These are phyloP conservation scores for Aspergillus quadricinctus DNA, from an alignment of 2,329 filamentous ascomycete species.

Conservation along the genomic window DNA sequence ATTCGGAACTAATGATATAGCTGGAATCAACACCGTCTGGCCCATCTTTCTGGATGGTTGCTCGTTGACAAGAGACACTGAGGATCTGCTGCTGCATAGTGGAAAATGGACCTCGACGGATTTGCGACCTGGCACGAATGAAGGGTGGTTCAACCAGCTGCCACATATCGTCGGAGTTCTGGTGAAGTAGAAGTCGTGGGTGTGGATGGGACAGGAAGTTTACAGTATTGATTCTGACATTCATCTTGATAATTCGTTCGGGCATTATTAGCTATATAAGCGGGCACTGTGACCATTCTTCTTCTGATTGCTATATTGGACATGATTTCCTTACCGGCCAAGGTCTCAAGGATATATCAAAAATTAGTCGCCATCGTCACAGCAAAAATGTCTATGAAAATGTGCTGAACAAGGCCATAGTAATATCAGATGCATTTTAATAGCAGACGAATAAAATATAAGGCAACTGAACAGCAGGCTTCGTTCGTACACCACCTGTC, in stretches of 20 bases:
- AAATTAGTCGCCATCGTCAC: not conserved
- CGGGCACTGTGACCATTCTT: not conserved
- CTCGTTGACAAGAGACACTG: constrained; percentile 3
- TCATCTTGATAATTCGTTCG: too few relatives aligned
- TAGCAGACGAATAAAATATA: not conserved
- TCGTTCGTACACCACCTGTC: not conserved
- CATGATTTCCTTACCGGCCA: not conserved
- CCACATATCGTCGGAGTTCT: constrained; percentile 4
- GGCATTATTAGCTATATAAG: too few relatives aligned
- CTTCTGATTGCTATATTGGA: not conserved
- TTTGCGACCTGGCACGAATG: constrained; percentile 2
- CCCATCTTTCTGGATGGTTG: constrained; percentile 5
- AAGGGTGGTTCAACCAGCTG: constrained; percentile 1
- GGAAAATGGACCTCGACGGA: constrained; percentile 4
- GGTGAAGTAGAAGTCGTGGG: not conserved
- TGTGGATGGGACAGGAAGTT: too few relatives aligned
- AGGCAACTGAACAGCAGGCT: not conserved
- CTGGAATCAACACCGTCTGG: constrained; percentile 2
- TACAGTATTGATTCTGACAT: too few relatives aligned
- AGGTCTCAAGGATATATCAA: not conserved
- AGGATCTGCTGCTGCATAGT: not conserved
- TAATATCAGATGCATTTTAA: not conserved
- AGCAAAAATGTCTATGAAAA: not conserved
- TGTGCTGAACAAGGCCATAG: not conserved
- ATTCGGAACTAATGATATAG: not conserved